Percentiles rank a stretch among this genome's conserved stretches.
Evolutionary conservation across 2,329 filamentous ascomycete species (phyloP).

Genomic region (Didymella sp.): DNA sequence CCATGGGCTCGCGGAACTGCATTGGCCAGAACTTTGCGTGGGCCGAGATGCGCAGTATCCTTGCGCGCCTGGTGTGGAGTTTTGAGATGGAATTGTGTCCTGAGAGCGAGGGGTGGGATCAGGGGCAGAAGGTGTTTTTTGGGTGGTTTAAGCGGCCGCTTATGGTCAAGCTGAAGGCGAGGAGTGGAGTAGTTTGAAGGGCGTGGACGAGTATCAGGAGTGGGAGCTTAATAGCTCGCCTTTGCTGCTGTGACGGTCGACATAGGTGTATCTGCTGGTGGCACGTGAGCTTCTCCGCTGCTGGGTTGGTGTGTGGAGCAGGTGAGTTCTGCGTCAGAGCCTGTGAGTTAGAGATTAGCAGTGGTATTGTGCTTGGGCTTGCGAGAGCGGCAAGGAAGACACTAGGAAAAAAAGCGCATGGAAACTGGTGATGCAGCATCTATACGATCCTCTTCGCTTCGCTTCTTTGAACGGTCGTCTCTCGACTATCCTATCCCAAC

Average conservation of each 20-base stretch:
- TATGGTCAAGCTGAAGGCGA: not conserved
- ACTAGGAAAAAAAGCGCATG: too few species aligned
- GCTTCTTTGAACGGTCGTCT: too few species aligned
- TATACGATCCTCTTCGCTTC: too few species aligned
- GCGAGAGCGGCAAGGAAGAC: too few species aligned
- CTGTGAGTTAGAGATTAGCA: too few species aligned
- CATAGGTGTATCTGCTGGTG: not conserved
- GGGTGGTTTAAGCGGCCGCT: not conserved
- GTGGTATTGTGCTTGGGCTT: too few species aligned
- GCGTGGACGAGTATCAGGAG: not conserved
- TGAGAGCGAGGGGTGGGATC: not conserved
- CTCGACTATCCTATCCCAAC: too few species aligned
- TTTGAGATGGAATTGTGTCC: not conserved
- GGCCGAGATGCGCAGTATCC: not conserved
- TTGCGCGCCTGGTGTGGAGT: not conserved
- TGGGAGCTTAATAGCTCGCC: not conserved
- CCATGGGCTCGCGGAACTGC: slow-evolving; percentile 36
- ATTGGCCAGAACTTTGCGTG: slow-evolving; percentile 32
- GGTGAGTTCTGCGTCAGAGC: too few species aligned
- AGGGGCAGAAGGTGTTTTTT: not conserved
- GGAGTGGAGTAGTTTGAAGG: not conserved
- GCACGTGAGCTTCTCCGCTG: too few species aligned
- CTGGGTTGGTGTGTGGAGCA: too few species aligned
- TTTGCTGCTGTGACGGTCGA: not conserved
- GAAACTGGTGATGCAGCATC: too few species aligned